A percentile compares a stretch with the other conserved stretches of the same genome.
Conservation (phyloP, 495 filamentous ascomycete genomes). For the Usnea hakonensis region DNA sequence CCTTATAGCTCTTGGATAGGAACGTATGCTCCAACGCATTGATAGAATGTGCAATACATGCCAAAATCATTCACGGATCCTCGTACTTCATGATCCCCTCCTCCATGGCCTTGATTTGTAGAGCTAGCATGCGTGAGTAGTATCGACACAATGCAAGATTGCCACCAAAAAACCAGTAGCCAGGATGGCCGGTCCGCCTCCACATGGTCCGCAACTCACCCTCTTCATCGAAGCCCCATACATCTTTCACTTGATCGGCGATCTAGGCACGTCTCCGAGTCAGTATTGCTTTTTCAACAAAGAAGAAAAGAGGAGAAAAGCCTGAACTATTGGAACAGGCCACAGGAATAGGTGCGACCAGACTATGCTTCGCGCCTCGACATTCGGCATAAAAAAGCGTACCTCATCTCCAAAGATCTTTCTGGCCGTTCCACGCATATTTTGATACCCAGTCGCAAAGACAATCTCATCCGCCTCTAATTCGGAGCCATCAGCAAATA, state of each 20-base stretch:
- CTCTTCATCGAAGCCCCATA: conserved; percentile 75
- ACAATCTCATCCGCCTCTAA: conserved; percentile 74
- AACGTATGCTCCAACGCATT: too few species aligned
- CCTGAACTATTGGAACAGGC: too few species aligned
- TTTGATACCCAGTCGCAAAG: conserved; percentile 76
- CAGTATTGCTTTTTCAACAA: too few species aligned
- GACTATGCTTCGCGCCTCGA: too few species aligned
- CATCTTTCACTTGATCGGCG: conserved; percentile 54
- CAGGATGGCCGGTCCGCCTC: conserved; percentile 61
- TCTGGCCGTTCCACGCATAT: conserved; percentile 55
- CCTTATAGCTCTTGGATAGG: background rate
- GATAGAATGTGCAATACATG: background rate
- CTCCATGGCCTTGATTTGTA: conserved; percentile 67
- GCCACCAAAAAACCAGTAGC: conserved; percentile 80
- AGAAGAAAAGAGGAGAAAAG: too few species aligned
- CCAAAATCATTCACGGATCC: conserved; percentile 14
- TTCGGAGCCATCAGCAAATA: conserved; percentile 57
- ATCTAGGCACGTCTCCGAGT: too few species aligned
- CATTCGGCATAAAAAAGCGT: too few species aligned
- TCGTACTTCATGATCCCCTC: conserved; percentile 35
- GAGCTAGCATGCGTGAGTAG: conserved; percentile 60
- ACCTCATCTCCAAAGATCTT: conserved; percentile 64
- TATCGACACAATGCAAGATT: conserved; percentile 69
- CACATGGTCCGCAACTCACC: conserved; percentile 70
- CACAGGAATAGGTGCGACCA: too few species aligned